phyloP scores from a whole-genome alignment of 805 yeast species.

The Barnettozyma pratensis region DNA sequence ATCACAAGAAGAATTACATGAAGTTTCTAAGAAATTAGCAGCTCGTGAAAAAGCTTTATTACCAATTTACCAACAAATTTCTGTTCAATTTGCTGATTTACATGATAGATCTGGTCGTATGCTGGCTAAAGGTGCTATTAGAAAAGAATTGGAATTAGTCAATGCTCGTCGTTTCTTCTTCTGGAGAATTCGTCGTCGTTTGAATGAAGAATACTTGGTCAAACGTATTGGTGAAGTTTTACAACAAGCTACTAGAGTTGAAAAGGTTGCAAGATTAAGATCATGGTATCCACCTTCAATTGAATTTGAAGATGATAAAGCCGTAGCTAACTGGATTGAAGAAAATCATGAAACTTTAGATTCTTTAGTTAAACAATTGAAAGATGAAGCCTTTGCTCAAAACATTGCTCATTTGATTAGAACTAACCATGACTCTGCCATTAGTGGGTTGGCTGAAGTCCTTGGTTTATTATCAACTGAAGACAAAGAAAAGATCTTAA shows the following conservation, averaged over 20 bases:
- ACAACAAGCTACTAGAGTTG: slow-evolving; percentile 60
- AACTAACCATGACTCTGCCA: slow-evolving; percentile 46
- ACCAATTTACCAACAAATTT: slow-evolving; percentile 88
- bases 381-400: slow-evolving; percentile 61
- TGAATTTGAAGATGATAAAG: slow-evolving; percentile 66
- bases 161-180: slow-evolving; percentile 93
- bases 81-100: slow-evolving; percentile 95
- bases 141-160: slow-evolving; percentile 79
- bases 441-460: slow-evolving; percentile 52
- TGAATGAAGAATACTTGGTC: slow-evolving; percentile 86
- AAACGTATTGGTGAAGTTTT: slow-evolving; percentile 65
- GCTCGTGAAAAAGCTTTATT: slow-evolving; percentile 75
- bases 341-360: slow-evolving; percentile 64
- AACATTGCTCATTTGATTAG: slow-evolving; percentile 56
- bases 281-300: slow-evolving; percentile 77
- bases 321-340: slow-evolving; percentile 82
- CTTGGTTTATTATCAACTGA: slow-evolving; percentile 46
- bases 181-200: slow-evolving; percentile 97
- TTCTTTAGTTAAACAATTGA: slow-evolving; percentile 54
- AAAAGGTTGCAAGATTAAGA: slow-evolving; percentile 80
- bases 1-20: slow-evolving; percentile 60
- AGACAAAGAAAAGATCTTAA: slow-evolving; percentile 43
- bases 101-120: slow-evolving; percentile 98
- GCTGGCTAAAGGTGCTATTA: slow-evolving; percentile 90
- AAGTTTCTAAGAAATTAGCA: slow-evolving; percentile 57